phyloP scores from a whole-genome alignment of 768 basidiomycete genomes.

The Mycena galopus region DNA sequence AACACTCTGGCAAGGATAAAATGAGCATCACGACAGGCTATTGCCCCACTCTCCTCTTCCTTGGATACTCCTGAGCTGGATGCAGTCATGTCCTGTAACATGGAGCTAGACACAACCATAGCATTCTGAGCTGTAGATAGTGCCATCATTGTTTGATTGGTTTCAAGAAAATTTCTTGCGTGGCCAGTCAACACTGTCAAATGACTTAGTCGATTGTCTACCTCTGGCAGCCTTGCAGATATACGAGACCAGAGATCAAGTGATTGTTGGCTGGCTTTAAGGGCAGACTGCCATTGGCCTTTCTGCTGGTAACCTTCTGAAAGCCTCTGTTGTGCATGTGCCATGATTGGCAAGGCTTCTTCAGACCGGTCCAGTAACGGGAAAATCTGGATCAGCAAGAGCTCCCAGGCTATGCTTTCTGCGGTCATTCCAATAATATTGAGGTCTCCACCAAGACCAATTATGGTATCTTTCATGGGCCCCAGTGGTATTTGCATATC shows the following conservation, averaged over 20 bases:
- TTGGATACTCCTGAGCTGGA: not conserved
- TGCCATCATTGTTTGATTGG: not conserved
- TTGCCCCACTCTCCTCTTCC: not conserved
- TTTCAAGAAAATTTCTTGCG: not conserved
- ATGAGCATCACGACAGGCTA: not conserved
- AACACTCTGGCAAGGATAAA: not conserved
- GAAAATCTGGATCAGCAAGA: not conserved
- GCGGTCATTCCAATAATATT: not conserved
- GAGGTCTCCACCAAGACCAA: not conserved
- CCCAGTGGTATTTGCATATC: not conserved
- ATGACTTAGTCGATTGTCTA: not conserved
- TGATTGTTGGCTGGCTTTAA: constrained; percentile 21
- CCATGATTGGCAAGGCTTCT: not conserved
- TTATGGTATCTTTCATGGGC: not conserved
- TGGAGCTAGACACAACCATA: not conserved
- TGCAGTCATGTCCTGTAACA: not conserved
- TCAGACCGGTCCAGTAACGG: not conserved
- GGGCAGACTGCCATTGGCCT: not conserved
- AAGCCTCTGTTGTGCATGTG: not conserved
- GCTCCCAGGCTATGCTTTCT: not conserved
- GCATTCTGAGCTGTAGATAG: constrained; percentile 1
- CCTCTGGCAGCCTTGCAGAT: not conserved
- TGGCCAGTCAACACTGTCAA: not conserved
- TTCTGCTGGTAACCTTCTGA: not conserved
- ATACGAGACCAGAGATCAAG: not conserved